A percentile compares a stretch with the other conserved stretches of the same genome.
These are phyloP conservation scores for Cicer bijugum DNA, from an alignment of 306 rosid species.

Conservation along the genomic window DNA sequence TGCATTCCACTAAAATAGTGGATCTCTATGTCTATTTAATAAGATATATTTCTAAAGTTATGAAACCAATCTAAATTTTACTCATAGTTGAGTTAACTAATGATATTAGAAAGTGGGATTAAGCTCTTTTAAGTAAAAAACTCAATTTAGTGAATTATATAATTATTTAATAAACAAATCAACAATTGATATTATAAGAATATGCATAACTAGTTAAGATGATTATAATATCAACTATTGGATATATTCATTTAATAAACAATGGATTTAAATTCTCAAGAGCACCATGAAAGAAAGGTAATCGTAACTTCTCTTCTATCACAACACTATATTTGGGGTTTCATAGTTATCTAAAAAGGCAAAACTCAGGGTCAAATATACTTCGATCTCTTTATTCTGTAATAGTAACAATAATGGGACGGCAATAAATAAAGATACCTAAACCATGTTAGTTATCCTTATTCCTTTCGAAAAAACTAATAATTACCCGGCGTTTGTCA, in stretches of 20 bases:
- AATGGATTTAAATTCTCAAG: no score
- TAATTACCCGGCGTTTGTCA: slow-evolving; percentile 25
- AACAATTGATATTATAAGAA: no score
- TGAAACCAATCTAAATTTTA: background rate
- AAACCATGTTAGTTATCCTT: slow-evolving; percentile 14
- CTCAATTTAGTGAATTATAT: no score
- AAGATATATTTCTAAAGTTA: background rate
- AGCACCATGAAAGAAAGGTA: no score
- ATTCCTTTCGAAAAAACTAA: background rate
- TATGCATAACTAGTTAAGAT: no score
- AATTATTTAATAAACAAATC: no score
- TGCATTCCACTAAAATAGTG: background rate
- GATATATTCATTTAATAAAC: no score
- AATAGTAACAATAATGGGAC: background rate
- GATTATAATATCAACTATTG: no score
- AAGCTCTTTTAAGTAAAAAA: no score
- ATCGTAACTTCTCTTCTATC: background rate
- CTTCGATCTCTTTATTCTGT: background rate
- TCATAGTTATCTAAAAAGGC: slow-evolving; percentile 7
- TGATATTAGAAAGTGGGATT: no score
- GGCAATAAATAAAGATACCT: slow-evolving; percentile 6
- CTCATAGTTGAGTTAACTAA: background rate
- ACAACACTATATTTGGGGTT: background rate
- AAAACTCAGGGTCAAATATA: slow-evolving; percentile 4
- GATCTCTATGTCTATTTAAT: background rate